A percentile compares a stretch with the other conserved stretches of the same genome.
Conservation (phyloP, 306 rosid genomes). For the Nissolia schottii region DNA sequence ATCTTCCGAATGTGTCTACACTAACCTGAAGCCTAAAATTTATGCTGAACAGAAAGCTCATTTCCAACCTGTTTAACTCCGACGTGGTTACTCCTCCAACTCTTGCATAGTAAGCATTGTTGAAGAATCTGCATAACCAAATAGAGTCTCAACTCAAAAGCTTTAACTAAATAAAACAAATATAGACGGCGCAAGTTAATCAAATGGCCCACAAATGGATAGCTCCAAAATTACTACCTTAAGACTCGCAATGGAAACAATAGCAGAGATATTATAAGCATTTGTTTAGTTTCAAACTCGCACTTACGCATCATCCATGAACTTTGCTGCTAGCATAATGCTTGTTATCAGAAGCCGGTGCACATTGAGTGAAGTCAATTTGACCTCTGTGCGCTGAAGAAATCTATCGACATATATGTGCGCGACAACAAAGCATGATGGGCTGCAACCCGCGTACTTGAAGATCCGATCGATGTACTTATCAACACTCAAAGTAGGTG, state of each 20-base stretch:
- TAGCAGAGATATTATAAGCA: not conserved
- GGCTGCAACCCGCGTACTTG: slow-evolving; percentile 93
- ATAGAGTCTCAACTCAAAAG: not conserved
- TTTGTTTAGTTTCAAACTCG: not conserved
- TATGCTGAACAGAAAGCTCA: slow-evolving; percentile 73
- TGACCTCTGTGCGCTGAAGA: slow-evolving; percentile 48
- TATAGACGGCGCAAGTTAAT: not conserved
- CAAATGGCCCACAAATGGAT: not conserved
- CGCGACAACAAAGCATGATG: slow-evolving; percentile 85
- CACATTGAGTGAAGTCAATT: slow-evolving; percentile 73
- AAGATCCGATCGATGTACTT: slow-evolving; percentile 82
- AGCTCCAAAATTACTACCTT: not conserved
- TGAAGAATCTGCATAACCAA: slow-evolving; percentile 69
- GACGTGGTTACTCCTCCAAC: slow-evolving; percentile 88
- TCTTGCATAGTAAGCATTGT: slow-evolving; percentile 93
- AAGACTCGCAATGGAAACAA: not conserved
- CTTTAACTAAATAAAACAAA: not conserved
- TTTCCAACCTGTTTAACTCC: slow-evolving; percentile 86
- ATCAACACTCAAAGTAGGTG: slow-evolving; percentile 65
- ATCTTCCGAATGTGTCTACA: slow-evolving; percentile 62
- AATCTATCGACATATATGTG: slow-evolving; percentile 77
- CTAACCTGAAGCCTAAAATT: slow-evolving; percentile 87
- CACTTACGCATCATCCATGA: slow-evolving; percentile 89
- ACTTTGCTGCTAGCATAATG: slow-evolving; percentile 89
- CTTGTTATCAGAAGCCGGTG: slow-evolving; percentile 93